Conservation (phyloP, 352 stramenopile species). For the Pythium myriotylum region DNA sequence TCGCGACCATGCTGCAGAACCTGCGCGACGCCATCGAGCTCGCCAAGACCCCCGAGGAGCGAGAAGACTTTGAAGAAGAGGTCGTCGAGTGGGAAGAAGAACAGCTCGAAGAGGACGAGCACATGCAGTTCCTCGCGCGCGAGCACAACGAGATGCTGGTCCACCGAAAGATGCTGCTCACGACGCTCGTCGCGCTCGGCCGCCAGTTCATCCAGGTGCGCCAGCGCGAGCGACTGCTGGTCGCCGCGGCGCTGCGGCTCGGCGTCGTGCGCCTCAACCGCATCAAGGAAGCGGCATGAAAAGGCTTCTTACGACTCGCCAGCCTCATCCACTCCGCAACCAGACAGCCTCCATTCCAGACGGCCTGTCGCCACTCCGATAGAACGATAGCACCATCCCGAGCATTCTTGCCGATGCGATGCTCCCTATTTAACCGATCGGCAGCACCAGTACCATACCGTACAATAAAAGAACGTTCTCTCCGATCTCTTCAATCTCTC, state of each 20-base stretch:
- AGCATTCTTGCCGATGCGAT: neutral
- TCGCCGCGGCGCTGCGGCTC: conserved; percentile 18
- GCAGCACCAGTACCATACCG: too few relatives aligned
- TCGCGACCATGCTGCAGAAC: conserved; percentile 22
- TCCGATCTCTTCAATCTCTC: too few relatives aligned
- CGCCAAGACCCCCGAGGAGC: conserved; percentile 20
- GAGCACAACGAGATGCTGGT: conserved; percentile 22
- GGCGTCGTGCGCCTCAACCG: conserved; percentile 25
- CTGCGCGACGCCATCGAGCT: conserved; percentile 14
- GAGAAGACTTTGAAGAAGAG: conserved; percentile 22
- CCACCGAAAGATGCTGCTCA: conserved; percentile 26
- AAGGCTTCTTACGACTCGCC: neutral
- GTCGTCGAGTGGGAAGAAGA: conserved; percentile 28
- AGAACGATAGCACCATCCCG: neutral
- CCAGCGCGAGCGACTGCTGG: conserved; percentile 26
- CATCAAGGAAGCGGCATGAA: conserved; percentile 24
- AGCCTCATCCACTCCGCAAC: neutral
- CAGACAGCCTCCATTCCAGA: too few relatives aligned
- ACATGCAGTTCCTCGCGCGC: conserved; percentile 23
- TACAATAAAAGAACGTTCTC: too few relatives aligned
- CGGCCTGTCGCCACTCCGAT: neutral
- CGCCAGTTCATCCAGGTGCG: conserved; percentile 28
- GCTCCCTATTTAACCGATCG: too few relatives aligned
- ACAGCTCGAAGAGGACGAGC: conserved; percentile 21
- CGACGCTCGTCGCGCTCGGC: conserved; percentile 19